Conservation (phyloP, 805 yeast genomes). For the Ogataea kodamae region DNA sequence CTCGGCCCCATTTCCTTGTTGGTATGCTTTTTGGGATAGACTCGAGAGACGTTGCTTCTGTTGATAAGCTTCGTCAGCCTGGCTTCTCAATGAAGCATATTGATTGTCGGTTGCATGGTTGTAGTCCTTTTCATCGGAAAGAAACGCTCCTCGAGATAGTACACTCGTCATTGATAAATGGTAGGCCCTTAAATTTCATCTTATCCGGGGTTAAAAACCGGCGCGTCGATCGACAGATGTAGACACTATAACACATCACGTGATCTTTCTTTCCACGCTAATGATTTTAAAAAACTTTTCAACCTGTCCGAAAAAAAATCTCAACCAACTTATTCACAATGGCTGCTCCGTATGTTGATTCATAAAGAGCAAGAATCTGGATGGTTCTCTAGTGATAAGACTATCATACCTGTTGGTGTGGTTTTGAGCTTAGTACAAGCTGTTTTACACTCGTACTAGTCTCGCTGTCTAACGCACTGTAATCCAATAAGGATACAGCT, state of each 20-base stretch:
- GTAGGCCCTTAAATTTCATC: constrained; percentile 5
- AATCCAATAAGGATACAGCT: constrained; percentile 29
- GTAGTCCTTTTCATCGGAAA: constrained; percentile 43
- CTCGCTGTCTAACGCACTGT: constrained; percentile 28
- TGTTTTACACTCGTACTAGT: constrained; percentile 30
- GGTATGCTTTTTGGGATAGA: constrained; percentile 74
- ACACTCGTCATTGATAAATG: constrained; percentile 15
- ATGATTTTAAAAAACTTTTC: constrained; percentile 4
- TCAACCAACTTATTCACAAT: constrained; percentile 17
- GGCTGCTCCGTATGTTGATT: constrained; percentile 31
- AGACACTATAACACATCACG: constrained; percentile 2
- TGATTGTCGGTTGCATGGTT: constrained; percentile 69
- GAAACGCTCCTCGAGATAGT: constrained; percentile 25
- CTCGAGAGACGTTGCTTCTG: constrained; percentile 53
- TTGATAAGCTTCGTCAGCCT: constrained; percentile 65
- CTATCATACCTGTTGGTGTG: constrained; percentile 18
- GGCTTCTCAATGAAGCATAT: constrained; percentile 58
- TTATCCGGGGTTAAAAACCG: constrained; percentile 4
- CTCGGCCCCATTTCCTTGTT: constrained; percentile 63
- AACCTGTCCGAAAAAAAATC: constrained; percentile 4
- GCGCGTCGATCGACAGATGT: constrained; percentile 5
- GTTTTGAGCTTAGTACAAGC: constrained; percentile 35
- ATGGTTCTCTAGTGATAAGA: constrained; percentile 14
- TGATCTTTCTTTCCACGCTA: constrained; percentile 1
- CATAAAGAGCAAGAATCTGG: constrained; percentile 9